Conservation (phyloP, 331 rosid genomes). For the Malus hybrid region DNA sequence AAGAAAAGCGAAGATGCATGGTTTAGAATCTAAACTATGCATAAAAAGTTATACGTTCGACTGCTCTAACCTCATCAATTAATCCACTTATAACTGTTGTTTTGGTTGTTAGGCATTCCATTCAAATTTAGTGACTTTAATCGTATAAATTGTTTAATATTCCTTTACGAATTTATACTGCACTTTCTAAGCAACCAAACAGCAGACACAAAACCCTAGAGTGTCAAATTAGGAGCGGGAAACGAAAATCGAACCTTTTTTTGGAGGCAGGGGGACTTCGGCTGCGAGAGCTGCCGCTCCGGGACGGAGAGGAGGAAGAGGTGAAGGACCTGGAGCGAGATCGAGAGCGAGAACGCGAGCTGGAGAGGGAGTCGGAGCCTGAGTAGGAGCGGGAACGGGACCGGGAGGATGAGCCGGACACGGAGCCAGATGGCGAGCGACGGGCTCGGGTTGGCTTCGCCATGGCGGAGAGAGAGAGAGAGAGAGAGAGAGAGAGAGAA, state of each 20-base stretch:
- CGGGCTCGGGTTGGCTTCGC: constrained; percentile 88
- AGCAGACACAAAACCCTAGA: background rate
- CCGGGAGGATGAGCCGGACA: constrained; percentile 60
- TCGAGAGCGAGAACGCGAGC: constrained; percentile 35
- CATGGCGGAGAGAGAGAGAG: constrained; percentile 30
- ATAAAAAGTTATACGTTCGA: background rate
- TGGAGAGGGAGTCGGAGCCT: constrained; percentile 48
- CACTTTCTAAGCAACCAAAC: background rate
- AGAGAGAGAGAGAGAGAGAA: too few relatives aligned
- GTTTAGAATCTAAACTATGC: too few relatives aligned
- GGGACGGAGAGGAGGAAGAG: constrained; percentile 70
- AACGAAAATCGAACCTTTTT: constrained; percentile 38
- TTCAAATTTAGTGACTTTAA: too few relatives aligned
- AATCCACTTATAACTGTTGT: background rate
- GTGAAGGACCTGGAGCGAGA: constrained; percentile 39
- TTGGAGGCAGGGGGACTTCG: constrained; percentile 59
- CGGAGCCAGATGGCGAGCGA: constrained; percentile 77
- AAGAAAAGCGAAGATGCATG: background rate
- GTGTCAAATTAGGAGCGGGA: background rate
- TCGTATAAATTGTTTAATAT: background rate
- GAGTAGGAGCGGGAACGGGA: constrained; percentile 41
- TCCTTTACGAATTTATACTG: background rate
- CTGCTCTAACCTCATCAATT: background rate
- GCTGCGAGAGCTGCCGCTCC: constrained; percentile 57
- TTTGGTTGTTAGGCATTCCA: too few relatives aligned